Conservation (phyloP, 1,284 basidiomycete species). For the Leccinum griseonigrum region DNA sequence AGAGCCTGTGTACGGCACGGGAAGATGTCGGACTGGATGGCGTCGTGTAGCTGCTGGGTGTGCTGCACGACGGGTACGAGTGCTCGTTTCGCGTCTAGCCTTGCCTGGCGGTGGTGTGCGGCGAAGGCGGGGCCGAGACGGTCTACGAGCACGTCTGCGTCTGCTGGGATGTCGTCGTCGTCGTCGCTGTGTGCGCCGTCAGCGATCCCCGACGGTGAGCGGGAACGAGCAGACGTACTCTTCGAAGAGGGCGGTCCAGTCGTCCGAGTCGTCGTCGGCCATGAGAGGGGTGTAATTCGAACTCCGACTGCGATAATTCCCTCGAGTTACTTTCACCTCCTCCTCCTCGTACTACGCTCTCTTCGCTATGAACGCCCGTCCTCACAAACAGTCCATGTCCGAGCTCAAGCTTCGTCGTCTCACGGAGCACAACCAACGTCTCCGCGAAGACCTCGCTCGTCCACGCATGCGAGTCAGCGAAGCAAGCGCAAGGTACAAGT, state of each 20-base stretch:
- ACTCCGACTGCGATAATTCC: slow-evolving; percentile 26
- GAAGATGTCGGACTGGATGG: slow-evolving; percentile 21
- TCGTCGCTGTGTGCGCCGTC: slow-evolving; percentile 18
- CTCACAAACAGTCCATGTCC: slow-evolving; percentile 69
- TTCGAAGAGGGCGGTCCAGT: slow-evolving; percentile 30
- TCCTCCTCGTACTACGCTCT: slow-evolving; percentile 6
- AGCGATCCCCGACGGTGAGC: not conserved
- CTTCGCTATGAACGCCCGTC: slow-evolving; percentile 47
- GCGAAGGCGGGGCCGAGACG: slow-evolving; percentile 29
- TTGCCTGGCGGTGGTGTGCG: slow-evolving; percentile 15
- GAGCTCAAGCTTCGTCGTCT: slow-evolving; percentile 82
- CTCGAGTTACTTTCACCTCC: not conserved
- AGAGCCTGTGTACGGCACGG: slow-evolving; percentile 17
- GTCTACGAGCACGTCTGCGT: slow-evolving; percentile 23
- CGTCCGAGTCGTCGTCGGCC: slow-evolving; percentile 28
- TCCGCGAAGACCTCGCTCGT: slow-evolving; percentile 73
- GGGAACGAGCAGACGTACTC: slow-evolving; percentile 16
- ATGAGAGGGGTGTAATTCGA: slow-evolving; percentile 17
- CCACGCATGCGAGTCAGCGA: slow-evolving; percentile 76
- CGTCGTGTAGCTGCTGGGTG: slow-evolving; percentile 30
- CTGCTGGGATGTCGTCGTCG: slow-evolving; percentile 9
- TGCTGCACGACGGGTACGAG: slow-evolving; percentile 28
- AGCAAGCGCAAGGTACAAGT: slow-evolving; percentile 61
- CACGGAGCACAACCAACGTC: slow-evolving; percentile 75
- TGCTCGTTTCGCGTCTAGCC: slow-evolving; percentile 19